A percentile compares a stretch with the other conserved stretches of the same genome.
Conservation (phyloP, 345 rosid genomes). For the Anacardium occidentale region DNA sequence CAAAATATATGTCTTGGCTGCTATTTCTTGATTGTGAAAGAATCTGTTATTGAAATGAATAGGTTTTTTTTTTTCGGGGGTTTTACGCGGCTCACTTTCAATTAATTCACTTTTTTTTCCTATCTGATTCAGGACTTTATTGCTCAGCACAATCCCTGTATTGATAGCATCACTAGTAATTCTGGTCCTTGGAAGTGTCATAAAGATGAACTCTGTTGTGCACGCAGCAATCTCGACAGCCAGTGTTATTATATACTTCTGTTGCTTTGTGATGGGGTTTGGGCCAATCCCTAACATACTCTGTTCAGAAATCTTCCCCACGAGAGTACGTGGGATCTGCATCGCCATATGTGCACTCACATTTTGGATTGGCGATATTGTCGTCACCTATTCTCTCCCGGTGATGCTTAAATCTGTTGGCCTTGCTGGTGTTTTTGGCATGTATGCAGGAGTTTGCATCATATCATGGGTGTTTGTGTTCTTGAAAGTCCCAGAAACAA, state of each 20-base stretch:
- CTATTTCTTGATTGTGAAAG: not conserved
- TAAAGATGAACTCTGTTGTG: constrained; percentile 47
- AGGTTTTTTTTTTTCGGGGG: too few relatives aligned
- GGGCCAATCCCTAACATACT: constrained; percentile 96
- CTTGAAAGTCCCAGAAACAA: constrained; percentile 88
- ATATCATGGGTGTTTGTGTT: constrained; percentile 69
- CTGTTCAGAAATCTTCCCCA: constrained; percentile 94
- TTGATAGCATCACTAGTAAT: constrained; percentile 59
- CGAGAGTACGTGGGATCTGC: constrained; percentile 87
- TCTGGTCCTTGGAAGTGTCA: constrained; percentile 55
- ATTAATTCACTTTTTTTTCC: not conserved
- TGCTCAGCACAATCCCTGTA: constrained; percentile 75
- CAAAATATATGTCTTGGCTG: not conserved
- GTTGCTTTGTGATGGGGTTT: constrained; percentile 96
- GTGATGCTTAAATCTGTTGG: constrained; percentile 74
- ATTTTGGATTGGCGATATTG: constrained; percentile 76
- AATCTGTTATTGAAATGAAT: not conserved
- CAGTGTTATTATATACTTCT: constrained; percentile 71
- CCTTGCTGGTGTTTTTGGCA: constrained; percentile 79
- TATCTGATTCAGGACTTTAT: constrained; percentile 63
- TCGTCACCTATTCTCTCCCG: constrained; percentile 84
- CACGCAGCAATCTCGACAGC: constrained; percentile 69
- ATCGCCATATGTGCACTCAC: constrained; percentile 86
- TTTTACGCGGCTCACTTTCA: constrained; percentile 6
- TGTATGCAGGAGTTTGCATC: constrained; percentile 68